Percentiles rank a stretch among this genome's conserved stretches.
Conservation (phyloP, 371 early-diverging fungal species). For the Mucor circinelloides region DNA sequence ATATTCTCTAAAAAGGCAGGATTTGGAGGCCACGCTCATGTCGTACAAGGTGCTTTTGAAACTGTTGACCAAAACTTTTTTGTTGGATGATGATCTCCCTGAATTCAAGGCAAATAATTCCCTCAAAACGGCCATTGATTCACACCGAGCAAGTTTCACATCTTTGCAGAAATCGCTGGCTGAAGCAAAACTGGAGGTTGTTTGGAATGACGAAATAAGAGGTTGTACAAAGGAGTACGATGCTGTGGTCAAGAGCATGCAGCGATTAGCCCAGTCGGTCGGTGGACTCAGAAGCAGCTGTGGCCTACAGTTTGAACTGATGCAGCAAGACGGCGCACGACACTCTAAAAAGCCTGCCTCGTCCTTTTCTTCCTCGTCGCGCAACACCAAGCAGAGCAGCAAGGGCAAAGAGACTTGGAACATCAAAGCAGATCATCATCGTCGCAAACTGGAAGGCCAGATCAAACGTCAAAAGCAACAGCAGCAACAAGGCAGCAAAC, state of each 20-base stretch:
- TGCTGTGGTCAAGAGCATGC: conserved; percentile 50
- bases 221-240: conserved; percentile 43
- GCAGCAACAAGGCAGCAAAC: conserved; percentile 20
- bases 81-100: conserved; percentile 62
- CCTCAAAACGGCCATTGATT: conserved; percentile 56
- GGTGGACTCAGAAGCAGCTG: conserved; percentile 66
- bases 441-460: conserved; percentile 38
- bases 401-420: conserved; percentile 29
- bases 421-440: conserved; percentile 40
- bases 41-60: conserved; percentile 61
- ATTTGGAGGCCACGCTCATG: conserved; percentile 60
- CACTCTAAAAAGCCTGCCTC: neutral
- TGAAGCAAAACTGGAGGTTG: conserved; percentile 63
- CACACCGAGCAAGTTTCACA: conserved; percentile 68
- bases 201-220: conserved; percentile 55
- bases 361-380: neutral
- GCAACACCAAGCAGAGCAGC: neutral
- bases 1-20: conserved; percentile 27
- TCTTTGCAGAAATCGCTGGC: conserved; percentile 60
- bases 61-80: conserved; percentile 66
- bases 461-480: conserved; percentile 25
- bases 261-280: conserved; percentile 66
- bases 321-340: conserved; percentile 16
- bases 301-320: conserved; percentile 63
- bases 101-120: conserved; percentile 52